Evolutionary conservation across 2,329 filamentous ascomycete genomes (phyloP), one percentile per base, ranked within the genome.

Genomic region (Aspergillus clavatus): DNA sequence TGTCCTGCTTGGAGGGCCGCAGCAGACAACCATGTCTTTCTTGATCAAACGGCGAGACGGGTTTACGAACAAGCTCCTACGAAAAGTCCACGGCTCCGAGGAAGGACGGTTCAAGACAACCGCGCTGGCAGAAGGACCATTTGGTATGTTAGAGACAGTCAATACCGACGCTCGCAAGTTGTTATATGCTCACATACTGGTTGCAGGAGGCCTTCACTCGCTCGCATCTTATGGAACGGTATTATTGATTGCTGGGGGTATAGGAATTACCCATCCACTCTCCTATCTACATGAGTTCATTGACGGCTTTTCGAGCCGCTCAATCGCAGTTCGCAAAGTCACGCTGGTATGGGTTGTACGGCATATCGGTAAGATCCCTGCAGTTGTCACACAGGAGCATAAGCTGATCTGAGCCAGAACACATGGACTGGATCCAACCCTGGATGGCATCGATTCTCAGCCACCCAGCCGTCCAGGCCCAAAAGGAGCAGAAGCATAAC

Each of bases 241-340:
- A 10, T 46, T 69, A 1, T 40, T 67, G 11, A 55, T 69, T 26
- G 63, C 66, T 4, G 66, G 66, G 0, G 66, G 66, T 2, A 67
- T 69, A 35, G 66, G 66, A 1, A 66, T 68, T 38, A 69, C 66
- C 2, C 62, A 66, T 38, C 57, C 63, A 5, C 58, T 66, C 47
- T 64, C 62, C 1, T 65, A 66, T 38, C 38, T 67, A 14, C 58
- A 61, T 23, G 58, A 64, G 35, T 57, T 65, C 5, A 47, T 65
- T 16, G 47, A 54, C 18, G 57, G 52, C 2, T 60, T 63, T 14
- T 38, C 55, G 5, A 38, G 54, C 7, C 51, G 53, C 2, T 52
- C 53, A 4, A 56, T 47, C 1, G 62, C 60, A 12, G 61, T 59
- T 4, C 58, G 61, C 4, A 57, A 57, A 22, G 56, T 65, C 1